phyloP scores from a whole-genome alignment of 331 rosid genomes.

The Quercus tomentella region DNA sequence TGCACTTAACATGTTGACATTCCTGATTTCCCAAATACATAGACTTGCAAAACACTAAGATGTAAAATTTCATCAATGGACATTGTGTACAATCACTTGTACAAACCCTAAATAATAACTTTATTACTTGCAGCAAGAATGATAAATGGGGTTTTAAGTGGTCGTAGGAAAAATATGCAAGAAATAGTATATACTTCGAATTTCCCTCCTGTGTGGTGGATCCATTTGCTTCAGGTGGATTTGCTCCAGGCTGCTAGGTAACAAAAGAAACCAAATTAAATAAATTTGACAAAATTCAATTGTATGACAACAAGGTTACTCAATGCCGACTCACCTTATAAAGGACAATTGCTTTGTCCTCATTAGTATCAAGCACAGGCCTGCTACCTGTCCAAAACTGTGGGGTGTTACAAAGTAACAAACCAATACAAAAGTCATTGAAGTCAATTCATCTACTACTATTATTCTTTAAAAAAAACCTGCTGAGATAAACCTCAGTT shows the following conservation, averaged over 20 bases:
- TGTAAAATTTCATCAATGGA: conserved; percentile 1
- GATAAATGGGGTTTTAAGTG: neutral
- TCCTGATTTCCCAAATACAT: neutral
- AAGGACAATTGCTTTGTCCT: conserved; percentile 90
- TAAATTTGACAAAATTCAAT: neutral
- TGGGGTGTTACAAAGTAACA: conserved; percentile 12
- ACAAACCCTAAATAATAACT: neutral
- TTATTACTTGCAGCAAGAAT: neutral
- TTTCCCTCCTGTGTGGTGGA: conserved; percentile 55
- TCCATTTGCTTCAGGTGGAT: conserved; percentile 67
- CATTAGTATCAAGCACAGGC: conserved; percentile 50
- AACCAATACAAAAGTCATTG: conserved; percentile 10
- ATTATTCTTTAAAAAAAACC: neutral
- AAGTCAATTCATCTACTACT: neutral
- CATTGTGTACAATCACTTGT: neutral
- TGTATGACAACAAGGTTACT: conserved; percentile 4
- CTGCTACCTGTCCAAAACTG: conserved; percentile 50
- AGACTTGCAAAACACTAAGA: neutral
- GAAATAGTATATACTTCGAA: conserved; percentile 63
- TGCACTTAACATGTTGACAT: conserved; percentile 7
- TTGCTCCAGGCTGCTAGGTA: conserved; percentile 64
- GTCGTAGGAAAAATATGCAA: neutral
- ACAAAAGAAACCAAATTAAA: conserved; percentile 22
- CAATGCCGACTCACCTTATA: conserved; percentile 57
- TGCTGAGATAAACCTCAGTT: neutral